A percentile compares a stretch with the other conserved stretches of the same genome.
These are phyloP conservation scores for Exophiala xenobiotica DNA, from an alignment of 2,329 filamentous ascomycete species.

Conservation along the genomic window DNA sequence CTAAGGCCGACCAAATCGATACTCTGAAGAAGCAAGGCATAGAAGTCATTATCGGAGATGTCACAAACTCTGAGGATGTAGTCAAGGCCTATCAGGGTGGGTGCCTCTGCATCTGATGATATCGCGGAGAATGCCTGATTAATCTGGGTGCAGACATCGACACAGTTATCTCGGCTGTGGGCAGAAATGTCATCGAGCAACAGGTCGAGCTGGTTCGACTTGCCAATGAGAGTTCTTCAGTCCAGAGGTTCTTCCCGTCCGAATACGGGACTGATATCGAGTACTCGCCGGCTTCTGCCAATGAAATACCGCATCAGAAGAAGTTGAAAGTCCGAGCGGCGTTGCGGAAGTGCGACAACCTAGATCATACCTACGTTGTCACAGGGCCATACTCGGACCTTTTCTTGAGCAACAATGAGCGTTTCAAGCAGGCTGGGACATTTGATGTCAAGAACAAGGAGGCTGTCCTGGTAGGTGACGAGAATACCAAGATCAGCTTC, in stretches of 20 bases:
- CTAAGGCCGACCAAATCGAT: constrained; percentile 51
- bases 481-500: constrained; percentile 61
- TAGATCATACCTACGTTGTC: constrained; percentile 66
- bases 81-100: constrained; percentile 54
- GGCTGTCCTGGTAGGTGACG: constrained; percentile 62
- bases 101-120: not conserved
- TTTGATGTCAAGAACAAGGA: constrained; percentile 59
- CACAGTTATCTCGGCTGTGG: constrained; percentile 64
- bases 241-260: constrained; percentile 65
- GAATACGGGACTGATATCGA: constrained; percentile 68
- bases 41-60: constrained; percentile 56
- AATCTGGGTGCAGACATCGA: constrained; percentile 49
- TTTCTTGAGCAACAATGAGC: constrained; percentile 48
- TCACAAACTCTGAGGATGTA: constrained; percentile 53
- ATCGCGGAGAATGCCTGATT: not conserved
- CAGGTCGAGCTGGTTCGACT: constrained; percentile 63
- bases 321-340: constrained; percentile 66
- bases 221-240: constrained; percentile 52
- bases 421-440: constrained; percentile 47
- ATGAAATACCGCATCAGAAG: constrained; percentile 66
- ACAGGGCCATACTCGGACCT: constrained; percentile 68
- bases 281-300: constrained; percentile 55
- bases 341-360: constrained; percentile 47
- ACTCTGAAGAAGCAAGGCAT: constrained; percentile 48
- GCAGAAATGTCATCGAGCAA: constrained; percentile 58